phyloP scores from a whole-genome alignment of 306 rosid genomes.

The Quercus berberidifolia region DNA sequence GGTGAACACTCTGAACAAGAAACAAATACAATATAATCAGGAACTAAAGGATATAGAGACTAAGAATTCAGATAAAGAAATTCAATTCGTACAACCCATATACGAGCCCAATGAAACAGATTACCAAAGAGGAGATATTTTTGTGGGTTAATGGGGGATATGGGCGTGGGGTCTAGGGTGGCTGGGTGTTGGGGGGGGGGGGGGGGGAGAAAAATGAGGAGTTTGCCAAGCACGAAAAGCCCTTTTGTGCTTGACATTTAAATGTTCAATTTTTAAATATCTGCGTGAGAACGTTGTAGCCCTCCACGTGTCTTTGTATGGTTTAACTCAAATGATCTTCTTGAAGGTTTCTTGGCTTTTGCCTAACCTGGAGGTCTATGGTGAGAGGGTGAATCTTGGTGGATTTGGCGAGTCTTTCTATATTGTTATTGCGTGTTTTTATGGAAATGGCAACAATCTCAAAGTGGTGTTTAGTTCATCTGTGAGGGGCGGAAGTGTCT shows the following conservation, averaged over 20 bases:
- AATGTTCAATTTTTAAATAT: slow-evolving; percentile 32
- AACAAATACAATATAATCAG: too few relatives aligned
- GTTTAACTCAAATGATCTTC: slow-evolving; percentile 79
- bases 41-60: too few relatives aligned
- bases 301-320: slow-evolving; percentile 46
- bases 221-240: slow-evolving; percentile 34
- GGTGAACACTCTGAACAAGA: too few relatives aligned
- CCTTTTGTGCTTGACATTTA: slow-evolving; percentile 42
- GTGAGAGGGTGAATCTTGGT: slow-evolving; percentile 88
- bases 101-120: too few relatives aligned
- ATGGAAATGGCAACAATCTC: slow-evolving; percentile 88
- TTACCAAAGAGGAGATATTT: too few relatives aligned
- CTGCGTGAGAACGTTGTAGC: slow-evolving; percentile 42
- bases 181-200: slow-evolving; percentile 14
- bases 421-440: slow-evolving; percentile 81
- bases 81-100: too few relatives aligned
- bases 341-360: slow-evolving; percentile 83
- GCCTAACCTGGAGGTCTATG: slow-evolving; percentile 76
- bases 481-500: slow-evolving; percentile 75
- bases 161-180: background rate
- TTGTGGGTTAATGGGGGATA: background rate
- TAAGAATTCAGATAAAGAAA: too few relatives aligned
- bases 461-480: slow-evolving; percentile 86
- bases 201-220: slow-evolving; percentile 23
- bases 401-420: slow-evolving; percentile 89